These are phyloP conservation scores for Paxillus involutus DNA, from an alignment of 768 basidiomycete genomes.

Conservation along the genomic window DNA sequence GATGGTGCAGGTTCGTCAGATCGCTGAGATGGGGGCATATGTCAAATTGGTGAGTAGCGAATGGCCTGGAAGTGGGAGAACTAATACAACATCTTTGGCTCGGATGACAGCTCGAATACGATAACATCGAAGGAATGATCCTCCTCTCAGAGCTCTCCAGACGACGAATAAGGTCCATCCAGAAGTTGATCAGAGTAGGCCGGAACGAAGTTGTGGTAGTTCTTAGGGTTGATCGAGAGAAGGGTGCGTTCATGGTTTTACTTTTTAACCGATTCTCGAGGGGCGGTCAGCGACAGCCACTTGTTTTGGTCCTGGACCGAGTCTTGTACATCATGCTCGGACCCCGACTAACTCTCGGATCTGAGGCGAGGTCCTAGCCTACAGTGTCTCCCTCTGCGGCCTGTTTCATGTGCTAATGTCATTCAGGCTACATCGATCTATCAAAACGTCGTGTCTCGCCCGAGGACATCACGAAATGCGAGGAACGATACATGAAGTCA, in stretches of 20 bases:
- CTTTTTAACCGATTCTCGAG: background rate
- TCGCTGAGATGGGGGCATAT: conserved; percentile 99
- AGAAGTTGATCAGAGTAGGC: conserved; percentile 96
- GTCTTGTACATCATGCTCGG: no score
- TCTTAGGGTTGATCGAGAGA: conserved; percentile 97
- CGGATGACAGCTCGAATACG: conserved; percentile 83
- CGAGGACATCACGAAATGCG: conserved; percentile 98
- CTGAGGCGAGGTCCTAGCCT: no score
- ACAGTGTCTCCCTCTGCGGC: no score
- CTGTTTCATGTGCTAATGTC: no score
- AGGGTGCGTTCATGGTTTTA: conserved; percentile 56
- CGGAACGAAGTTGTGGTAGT: conserved; percentile 99
- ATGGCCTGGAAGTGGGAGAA: background rate
- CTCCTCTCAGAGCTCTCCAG: conserved; percentile 96
- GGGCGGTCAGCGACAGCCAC: no score
- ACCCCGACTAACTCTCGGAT: no score
- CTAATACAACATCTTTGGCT: background rate
- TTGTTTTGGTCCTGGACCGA: no score
- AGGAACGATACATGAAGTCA: conserved; percentile 97
- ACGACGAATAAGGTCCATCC: conserved; percentile 94
- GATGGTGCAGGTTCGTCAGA: conserved; percentile 99
- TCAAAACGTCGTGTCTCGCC: conserved; percentile 98
- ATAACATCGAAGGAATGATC: conserved; percentile 99
- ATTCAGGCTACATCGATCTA: conserved; percentile 92
- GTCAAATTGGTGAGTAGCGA: conserved; percentile 81